Conservation (phyloP, 257 asterid species). For the Solanum sejunctum region DNA sequence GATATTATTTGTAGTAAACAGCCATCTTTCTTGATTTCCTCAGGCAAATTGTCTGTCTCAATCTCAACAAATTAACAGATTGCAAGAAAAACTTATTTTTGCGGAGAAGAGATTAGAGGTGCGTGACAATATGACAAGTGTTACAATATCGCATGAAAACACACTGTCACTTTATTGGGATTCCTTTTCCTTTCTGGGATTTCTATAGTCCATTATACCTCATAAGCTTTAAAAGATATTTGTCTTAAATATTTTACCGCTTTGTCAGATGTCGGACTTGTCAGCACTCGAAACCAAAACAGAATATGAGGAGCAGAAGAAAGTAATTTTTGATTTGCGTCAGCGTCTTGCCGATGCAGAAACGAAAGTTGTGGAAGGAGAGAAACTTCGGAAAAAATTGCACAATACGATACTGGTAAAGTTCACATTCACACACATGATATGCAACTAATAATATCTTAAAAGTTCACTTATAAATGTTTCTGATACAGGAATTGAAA, state of each 20-base stretch:
- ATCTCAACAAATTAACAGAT: conserved; percentile 48
- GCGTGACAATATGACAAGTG: background rate
- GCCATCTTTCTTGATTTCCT: background rate
- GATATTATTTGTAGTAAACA: background rate
- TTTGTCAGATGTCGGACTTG: conserved; percentile 48
- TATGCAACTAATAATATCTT: background rate
- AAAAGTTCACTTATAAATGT: background rate
- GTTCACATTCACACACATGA: background rate
- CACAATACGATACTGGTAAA: conserved; percentile 90
- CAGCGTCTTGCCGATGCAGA: conserved; percentile 78
- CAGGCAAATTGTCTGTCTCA: conserved; percentile 66
- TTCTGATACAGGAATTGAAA: conserved; percentile 62
- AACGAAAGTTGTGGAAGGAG: conserved; percentile 69
- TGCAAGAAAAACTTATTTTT: conserved; percentile 57
- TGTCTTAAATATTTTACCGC: background rate
- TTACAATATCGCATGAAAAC: background rate
- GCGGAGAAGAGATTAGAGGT: conserved; percentile 71
- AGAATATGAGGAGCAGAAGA: conserved; percentile 58
- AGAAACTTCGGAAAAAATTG: conserved; percentile 69
- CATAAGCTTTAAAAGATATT: background rate
- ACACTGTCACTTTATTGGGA: background rate
- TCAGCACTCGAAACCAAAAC: conserved; percentile 57
- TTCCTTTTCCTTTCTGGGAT: background rate
- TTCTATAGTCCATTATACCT: background rate
- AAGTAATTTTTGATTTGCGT: conserved; percentile 34